Evolutionary conservation across 2,329 filamentous ascomycete species (phyloP), one percentile per base, ranked within the genome.

Genomic region (Mycosphaerelloides madeirae): DNA sequence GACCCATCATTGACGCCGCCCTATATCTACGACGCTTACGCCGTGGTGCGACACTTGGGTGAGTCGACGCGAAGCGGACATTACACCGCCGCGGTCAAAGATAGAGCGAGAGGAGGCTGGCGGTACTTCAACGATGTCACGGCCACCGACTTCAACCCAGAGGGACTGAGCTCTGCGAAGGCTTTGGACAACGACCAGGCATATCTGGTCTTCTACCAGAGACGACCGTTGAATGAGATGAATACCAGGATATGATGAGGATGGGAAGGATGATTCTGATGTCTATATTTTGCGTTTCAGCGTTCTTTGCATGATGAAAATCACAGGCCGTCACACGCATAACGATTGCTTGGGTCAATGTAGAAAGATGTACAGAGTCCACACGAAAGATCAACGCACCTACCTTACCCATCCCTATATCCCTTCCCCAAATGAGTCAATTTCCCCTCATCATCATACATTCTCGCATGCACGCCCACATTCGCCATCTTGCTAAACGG

Each of bases 1-100:
- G 52, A 49, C 16, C 39, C 42, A 14, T 62, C 63, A 1, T 73
- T 73, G 66, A 70, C 66, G 12, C 68, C 68, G 1, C 83, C 85
- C 0, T 88, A 85, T 60, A 70, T 73, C 4, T 98, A 96, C 65
- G 84, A 95, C 60, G 83, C 86, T 41, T 96, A 95, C 62, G 91
- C 83, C 2, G 84, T 96, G 6, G 79, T 94, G 42, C 76, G 85
- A 50, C 90, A 96, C 64, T 67, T 79, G 3, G 90, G 90, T 16
- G 69, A 70, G 1, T 80, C 75, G 1, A 72, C 85, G 41, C 78
- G 79, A 29, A 79, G 78, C 39, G 90, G 90, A 0, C 90, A 96
- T 66, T 96, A 96, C 64, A 83, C 84, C 41, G 77, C 82, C 3
- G 81, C 85, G 20, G 69, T 70, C 34, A 70, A 68, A 43, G 72